A percentile compares a stretch with the other conserved stretches of the same genome.
Evolutionary conservation across 1,284 basidiomycete species (phyloP).

Genomic region (Phlebopus sp.): DNA sequence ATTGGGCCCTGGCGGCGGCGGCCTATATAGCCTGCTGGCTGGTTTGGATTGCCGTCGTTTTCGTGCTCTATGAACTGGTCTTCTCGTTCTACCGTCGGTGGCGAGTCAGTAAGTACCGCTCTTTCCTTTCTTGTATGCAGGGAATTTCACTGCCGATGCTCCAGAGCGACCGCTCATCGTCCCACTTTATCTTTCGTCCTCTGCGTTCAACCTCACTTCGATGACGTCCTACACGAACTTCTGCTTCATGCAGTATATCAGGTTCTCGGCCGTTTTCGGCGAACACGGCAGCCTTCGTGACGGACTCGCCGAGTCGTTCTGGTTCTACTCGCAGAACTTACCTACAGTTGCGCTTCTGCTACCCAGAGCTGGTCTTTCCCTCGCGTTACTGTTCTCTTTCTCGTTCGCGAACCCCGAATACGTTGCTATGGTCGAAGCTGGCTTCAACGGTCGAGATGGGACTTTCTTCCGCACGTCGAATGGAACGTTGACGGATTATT

Average conservation of each 20-base stretch:
- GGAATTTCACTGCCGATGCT: slow-evolving; percentile 4
- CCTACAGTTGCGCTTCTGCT: slow-evolving; percentile 74
- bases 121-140: slow-evolving; percentile 5
- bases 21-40: slow-evolving; percentile 79
- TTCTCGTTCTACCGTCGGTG: slow-evolving; percentile 80
- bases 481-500: slow-evolving; percentile 69
- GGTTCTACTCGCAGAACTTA: slow-evolving; percentile 76
- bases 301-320: slow-evolving; percentile 75
- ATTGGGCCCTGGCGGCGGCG: slow-evolving; percentile 75
- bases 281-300: slow-evolving; percentile 55
- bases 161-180: slow-evolving; percentile 77
- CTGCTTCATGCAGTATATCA: slow-evolving; percentile 77
- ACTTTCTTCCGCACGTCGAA: slow-evolving; percentile 66
- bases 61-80: slow-evolving; percentile 74
- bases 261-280: slow-evolving; percentile 60
- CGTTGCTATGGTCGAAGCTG: slow-evolving; percentile 46
- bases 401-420: slow-evolving; percentile 47
- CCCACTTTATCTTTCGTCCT: slow-evolving; percentile 77
- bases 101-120: slow-evolving; percentile 71
- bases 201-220: slow-evolving; percentile 68
- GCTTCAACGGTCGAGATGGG: slow-evolving; percentile 53
- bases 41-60: slow-evolving; percentile 72
- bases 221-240: slow-evolving; percentile 80
- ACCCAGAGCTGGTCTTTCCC: slow-evolving; percentile 72
- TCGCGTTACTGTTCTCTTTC: slow-evolving; percentile 69